Base-by-base conservation (phyloP, 1,139 yeast species). In the Petasospora fabianii region DNA sequence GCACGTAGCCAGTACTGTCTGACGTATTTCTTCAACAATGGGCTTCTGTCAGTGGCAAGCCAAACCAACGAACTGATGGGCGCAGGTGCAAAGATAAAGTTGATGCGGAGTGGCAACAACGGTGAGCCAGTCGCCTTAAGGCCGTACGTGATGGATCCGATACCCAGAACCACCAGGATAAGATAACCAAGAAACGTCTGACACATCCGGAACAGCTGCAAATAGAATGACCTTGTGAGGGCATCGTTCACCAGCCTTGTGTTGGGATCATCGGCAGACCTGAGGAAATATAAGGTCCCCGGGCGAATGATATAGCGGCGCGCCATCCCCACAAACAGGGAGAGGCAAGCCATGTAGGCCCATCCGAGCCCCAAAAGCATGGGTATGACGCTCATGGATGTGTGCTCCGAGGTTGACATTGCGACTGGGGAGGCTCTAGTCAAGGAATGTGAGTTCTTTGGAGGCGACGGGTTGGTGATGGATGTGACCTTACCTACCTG, bases 181-280 rank as follows among this genome's bases (percentile, higher is more conserved):
- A 84, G 75, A 60, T 94, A 92, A 17, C 87, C 86, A 38, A 79
- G 68, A 13, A 80, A 94, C 32, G 96, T 84, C 24, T 87, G 64
- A 7, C 72, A 71, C 31, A 92, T 83, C 47, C 96, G 71, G 26
- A 84, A 77, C 27, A 90, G 53, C 58, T 92, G 97, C 32, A 83
- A 66, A 12, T 64, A 49, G 51, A 90, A 71, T 1, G 96, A 86
- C 48, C 84, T 79, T 39, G 84, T 82, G 45, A 92, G 64, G 1
- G 95, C 94, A 57, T 90, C 96, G 50, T 87, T 92, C 33, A 92
- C 74, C n/a, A 94, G 75, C 47, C 92, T 77, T 31, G 88, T 81
- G 51, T 87, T 84, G 22, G 96, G 96, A 57, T 92, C 97, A 51
- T 90, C 96, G 3, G 97, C 96, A 24, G 95, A 88, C 48, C 96